phyloP scores from a whole-genome alignment of 148 eudicot species.

The Chenopodium suecicum region DNA sequence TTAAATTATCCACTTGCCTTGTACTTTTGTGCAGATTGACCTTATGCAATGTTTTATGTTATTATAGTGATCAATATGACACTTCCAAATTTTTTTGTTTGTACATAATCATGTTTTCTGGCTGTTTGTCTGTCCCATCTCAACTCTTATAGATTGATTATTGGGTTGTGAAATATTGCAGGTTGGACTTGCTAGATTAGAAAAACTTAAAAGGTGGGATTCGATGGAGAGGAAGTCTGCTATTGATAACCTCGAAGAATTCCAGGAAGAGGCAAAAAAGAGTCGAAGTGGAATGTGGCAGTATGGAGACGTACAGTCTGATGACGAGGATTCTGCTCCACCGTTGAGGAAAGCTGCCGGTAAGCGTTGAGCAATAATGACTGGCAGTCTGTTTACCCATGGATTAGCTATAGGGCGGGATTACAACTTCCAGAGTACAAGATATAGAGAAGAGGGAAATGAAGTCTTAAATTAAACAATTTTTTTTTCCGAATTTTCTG shows the following conservation, averaged over 20 bases:
- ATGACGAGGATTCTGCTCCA: constrained; percentile 73
- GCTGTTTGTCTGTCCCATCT: not conserved
- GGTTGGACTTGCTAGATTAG: constrained; percentile 86
- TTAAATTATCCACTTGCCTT: too few species aligned
- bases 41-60: too few species aligned
- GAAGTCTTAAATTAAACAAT: constrained; percentile 13
- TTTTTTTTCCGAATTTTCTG: constrained; percentile 2
- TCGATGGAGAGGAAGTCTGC: constrained; percentile 48
- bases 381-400: constrained; percentile 1
- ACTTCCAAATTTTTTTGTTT: too few species aligned
- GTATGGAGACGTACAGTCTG: constrained; percentile 77
- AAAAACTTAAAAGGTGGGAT: constrained; percentile 66
- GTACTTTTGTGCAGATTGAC: too few species aligned
- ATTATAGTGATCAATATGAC: too few species aligned
- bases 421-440: not conserved
- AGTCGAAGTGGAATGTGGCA: constrained; percentile 79
- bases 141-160: not conserved
- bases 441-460: constrained; percentile 21
- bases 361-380: constrained; percentile 43
- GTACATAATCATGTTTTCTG: not conserved
- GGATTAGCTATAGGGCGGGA: constrained; percentile 23
- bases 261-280: constrained; percentile 63
- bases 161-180: constrained; percentile 30
- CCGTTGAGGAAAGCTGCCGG: constrained; percentile 67
- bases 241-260: constrained; percentile 65